phyloP scores from a whole-genome alignment of 345 rosid species.

The Lepidium aucheri region DNA sequence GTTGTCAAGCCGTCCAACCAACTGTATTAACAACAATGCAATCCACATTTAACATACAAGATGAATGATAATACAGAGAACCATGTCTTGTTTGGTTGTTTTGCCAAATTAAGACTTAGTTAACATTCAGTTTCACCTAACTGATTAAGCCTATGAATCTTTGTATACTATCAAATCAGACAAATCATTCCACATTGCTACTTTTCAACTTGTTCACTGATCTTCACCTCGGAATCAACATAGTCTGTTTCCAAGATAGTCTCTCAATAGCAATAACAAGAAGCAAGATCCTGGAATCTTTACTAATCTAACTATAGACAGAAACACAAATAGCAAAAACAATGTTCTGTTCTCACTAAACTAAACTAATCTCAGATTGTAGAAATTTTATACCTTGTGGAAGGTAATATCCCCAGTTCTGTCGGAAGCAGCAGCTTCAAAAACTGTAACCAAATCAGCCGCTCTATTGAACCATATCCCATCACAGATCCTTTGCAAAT shows the following conservation, averaged over 20 bases:
- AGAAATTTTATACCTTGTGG: slow-evolving; percentile 52
- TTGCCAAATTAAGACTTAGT: not conserved
- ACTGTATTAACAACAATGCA: slow-evolving; percentile 30
- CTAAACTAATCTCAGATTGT: not conserved
- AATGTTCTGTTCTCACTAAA: not conserved
- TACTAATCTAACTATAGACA: not conserved
- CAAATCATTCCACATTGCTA: not conserved
- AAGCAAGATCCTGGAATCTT: not conserved
- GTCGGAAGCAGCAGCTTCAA: slow-evolving; percentile 87
- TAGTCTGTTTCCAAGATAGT: not conserved
- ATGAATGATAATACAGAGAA: not conserved
- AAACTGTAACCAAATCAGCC: slow-evolving; percentile 65
- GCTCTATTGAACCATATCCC: slow-evolving; percentile 89
- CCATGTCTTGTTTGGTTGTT: not conserved
- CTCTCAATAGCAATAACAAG: not conserved
- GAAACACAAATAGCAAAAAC: not conserved
- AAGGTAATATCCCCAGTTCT: slow-evolving; percentile 69
- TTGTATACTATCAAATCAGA: not conserved
- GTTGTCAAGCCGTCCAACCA: slow-evolving; percentile 97
- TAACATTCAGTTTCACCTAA: not conserved
- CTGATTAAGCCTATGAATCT: not conserved
- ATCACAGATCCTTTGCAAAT: slow-evolving; percentile 91
- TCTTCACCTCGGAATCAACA: not conserved
- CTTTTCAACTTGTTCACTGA: not conserved
- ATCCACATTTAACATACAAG: not conserved